Conservation (phyloP, 768 basidiomycete genomes). For the Mycena sanguinolenta region DNA sequence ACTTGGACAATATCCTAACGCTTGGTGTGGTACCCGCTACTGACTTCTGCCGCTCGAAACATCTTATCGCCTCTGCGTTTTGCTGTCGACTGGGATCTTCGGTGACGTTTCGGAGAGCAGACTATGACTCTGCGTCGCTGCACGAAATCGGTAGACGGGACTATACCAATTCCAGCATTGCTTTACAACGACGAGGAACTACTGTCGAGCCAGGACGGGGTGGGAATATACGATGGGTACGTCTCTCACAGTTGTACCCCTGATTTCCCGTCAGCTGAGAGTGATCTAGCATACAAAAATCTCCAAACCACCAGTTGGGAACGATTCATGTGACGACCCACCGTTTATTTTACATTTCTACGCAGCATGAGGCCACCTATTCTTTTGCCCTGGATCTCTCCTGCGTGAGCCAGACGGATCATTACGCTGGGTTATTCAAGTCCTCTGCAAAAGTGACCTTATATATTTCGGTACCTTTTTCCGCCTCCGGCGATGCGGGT, state of each 20-base stretch:
- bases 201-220: slow-evolving; percentile 77
- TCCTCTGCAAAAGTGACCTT: slow-evolving; percentile 92
- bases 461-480: slow-evolving; percentile 59
- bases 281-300: slow-evolving; percentile 75
- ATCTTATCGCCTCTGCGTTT: background rate
- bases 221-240: slow-evolving; percentile 95
- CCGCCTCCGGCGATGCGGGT: slow-evolving; percentile 40
- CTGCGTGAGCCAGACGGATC: slow-evolving; percentile 80
- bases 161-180: slow-evolving; percentile 81
- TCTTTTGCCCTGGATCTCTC: slow-evolving; percentile 81
- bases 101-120: background rate
- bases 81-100: background rate
- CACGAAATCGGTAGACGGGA: slow-evolving; percentile 74
- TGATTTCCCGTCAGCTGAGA: slow-evolving; percentile 14
- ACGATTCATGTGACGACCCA: slow-evolving; percentile 82
- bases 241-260: slow-evolving; percentile 44
- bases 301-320: slow-evolving; percentile 83
- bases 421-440: slow-evolving; percentile 91
- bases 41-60: background rate
- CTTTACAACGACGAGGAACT: slow-evolving; percentile 87
- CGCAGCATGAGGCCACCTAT: slow-evolving; percentile 56
- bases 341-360: slow-evolving; percentile 86
- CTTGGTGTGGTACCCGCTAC: slow-evolving; percentile 8
- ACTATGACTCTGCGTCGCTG: slow-evolving; percentile 69
- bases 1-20: background rate